Conservation (phyloP, 306 rosid species). For the Sphenostylis stenocarpa region DNA sequence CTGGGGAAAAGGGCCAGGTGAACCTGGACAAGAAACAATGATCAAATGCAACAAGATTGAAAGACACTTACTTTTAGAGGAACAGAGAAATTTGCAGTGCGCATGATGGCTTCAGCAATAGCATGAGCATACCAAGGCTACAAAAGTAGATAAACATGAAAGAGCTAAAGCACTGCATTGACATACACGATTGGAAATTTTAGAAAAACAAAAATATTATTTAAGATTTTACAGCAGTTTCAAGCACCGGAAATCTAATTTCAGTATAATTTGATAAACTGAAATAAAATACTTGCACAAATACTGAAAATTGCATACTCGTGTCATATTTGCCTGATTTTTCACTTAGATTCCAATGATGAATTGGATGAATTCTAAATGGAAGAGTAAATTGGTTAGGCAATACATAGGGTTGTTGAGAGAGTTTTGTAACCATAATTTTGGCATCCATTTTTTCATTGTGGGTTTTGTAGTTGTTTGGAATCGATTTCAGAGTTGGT, state of each 20-base stretch:
- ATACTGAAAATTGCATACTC: constrained; percentile 18
- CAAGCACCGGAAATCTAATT: neutral
- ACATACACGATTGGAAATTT: neutral
- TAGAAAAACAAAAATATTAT: neutral
- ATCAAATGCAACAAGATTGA: constrained; percentile 4
- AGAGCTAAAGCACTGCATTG: constrained; percentile 5
- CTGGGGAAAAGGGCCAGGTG: neutral
- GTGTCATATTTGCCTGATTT: constrained; percentile 19
- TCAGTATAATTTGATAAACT: neutral
- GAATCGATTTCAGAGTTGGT: neutral
- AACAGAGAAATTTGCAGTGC: constrained; percentile 94
- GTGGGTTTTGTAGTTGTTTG: neutral
- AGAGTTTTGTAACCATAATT: neutral
- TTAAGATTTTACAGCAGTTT: neutral
- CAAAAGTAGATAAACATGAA: constrained; percentile 33
- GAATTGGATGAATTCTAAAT: neutral
- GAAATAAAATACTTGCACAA: neutral
- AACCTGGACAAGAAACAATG: constrained; percentile 19
- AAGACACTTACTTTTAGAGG: constrained; percentile 77
- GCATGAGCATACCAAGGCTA: constrained; percentile 99
- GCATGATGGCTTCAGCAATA: constrained; percentile 96
- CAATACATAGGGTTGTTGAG: neutral
- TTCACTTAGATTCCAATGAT: neutral
- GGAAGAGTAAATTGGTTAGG: neutral
- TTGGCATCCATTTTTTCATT: neutral